A percentile compares a stretch with the other conserved stretches of the same genome.
Conservation (phyloP, 805 yeast genomes). For the Suhomyces sp. region DNA sequence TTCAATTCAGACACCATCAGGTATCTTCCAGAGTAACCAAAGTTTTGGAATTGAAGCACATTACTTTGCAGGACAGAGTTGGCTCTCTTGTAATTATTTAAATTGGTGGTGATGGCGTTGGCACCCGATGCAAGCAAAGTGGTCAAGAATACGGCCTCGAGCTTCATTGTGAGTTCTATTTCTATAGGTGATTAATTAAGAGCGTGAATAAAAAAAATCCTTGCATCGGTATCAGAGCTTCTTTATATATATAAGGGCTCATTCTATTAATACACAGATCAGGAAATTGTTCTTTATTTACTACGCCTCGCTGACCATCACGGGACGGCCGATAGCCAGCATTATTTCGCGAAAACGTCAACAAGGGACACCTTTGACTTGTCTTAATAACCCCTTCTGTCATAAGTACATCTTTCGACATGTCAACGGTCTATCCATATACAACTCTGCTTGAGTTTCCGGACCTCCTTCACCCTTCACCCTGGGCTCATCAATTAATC, state of each 20-base stretch:
- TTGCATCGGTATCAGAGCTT: neutral
- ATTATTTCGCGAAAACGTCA: too few species aligned
- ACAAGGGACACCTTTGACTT: too few species aligned
- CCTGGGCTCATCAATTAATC: too few species aligned
- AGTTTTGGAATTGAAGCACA: slow-evolving; percentile 49
- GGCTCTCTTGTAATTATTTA: neutral
- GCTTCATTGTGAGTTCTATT: slow-evolving; percentile 3
- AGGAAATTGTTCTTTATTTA: too few species aligned
- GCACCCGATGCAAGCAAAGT: neutral
- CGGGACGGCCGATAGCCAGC: too few species aligned
- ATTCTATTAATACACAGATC: slow-evolving; percentile 1
- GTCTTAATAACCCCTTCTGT: too few species aligned
- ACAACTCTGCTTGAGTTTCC: too few species aligned
- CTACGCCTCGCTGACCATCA: too few species aligned
- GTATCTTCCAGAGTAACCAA: slow-evolving; percentile 57
- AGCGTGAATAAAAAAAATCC: too few species aligned
- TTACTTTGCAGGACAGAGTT: slow-evolving; percentile 14
- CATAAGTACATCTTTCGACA: too few species aligned
- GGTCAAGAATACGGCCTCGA: neutral
- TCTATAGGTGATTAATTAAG: neutral
- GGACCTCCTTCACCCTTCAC: too few species aligned
- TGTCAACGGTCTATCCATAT: too few species aligned
- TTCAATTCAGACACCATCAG: slow-evolving; percentile 45
- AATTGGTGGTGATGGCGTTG: neutral
- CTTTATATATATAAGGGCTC: neutral